Evolutionary conservation across 73 alveolate genomes (phyloP), one percentile per base, ranked within the genome.

Genomic region (Paraurostyla sp.): DNA sequence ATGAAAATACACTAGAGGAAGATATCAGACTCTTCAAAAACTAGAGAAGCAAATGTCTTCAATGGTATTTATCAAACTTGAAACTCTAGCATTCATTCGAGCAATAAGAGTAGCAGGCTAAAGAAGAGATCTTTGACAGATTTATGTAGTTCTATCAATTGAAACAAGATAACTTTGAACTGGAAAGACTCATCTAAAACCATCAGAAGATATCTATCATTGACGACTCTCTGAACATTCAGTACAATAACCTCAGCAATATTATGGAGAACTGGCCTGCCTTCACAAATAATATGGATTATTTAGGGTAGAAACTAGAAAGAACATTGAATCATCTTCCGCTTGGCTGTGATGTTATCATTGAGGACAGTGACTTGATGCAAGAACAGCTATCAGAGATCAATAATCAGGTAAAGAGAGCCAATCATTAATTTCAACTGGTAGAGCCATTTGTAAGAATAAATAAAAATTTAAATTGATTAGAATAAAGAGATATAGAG

Each of bases 61-160:
- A 78, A 78, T 78, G 89, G 89, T 78, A 43, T 40, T 78, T 23
- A n/a, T 9, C 80, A 2, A 78, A 54, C 40, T 23, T 78, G 0
- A 54, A 78, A 35, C 32, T 32, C 13, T 0, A 78, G 41, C 35
- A 78, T 4, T 50, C 89, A 18, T 78, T 51, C 52, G 54, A 59
- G 30, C 3, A 6, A 0, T 38, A 78, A 36, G 18, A 22, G 9
- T 9, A 49, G 3, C 40, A 78, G n/a, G 89, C 89, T 0, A 54
- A 78, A 78, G 76, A 36, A 25, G 89, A 78, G 62, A 78, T 78
- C 6, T 51, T 52, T 32, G 89, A 78, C 46, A 16, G 89, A 25
- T 78, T 51, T 52, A 51, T 78, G 76, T 60, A 78, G 49, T 51
- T 32, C 29, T 78, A 78, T 43, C 30, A 78, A 11, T 41, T 51